Percentiles rank a stretch among this genome's conserved stretches.
These are phyloP conservation scores for Talaromyces ruber DNA, from an alignment of 495 filamentous ascomycete species.

Conservation along the genomic window DNA sequence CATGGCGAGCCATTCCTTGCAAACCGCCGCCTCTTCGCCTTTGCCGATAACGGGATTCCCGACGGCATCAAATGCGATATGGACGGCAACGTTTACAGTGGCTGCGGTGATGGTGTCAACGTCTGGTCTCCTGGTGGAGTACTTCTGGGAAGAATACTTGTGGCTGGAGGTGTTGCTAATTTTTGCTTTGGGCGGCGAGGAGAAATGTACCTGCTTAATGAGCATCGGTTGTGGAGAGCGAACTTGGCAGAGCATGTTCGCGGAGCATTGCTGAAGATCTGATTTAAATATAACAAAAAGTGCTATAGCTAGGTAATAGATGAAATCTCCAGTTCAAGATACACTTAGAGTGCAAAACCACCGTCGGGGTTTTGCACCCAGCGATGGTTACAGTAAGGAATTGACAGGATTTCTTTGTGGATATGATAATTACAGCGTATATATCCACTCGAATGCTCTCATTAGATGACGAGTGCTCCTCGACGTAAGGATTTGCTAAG, in stretches of 20 bases:
- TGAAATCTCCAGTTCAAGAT: too few relatives aligned
- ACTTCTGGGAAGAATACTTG: constrained; percentile 12
- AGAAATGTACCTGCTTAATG: not conserved
- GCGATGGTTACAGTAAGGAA: too few relatives aligned
- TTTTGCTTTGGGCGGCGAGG: not conserved
- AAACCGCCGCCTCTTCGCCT: constrained; percentile 35
- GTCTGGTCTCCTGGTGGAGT: constrained; percentile 50
- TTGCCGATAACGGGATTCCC: constrained; percentile 42
- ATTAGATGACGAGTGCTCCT: too few relatives aligned
- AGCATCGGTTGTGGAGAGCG: not conserved
- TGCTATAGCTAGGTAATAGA: too few relatives aligned
- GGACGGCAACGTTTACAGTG: constrained; percentile 52
- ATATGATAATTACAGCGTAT: too few relatives aligned
- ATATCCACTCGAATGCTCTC: too few relatives aligned
- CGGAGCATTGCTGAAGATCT: not conserved
- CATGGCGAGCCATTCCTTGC: not conserved
- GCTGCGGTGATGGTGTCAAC: constrained; percentile 53
- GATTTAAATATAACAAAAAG: too few relatives aligned
- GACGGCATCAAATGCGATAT: constrained; percentile 55
- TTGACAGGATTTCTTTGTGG: too few relatives aligned
- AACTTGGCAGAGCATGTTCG: not conserved
- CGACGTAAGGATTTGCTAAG: too few relatives aligned
- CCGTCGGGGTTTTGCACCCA: too few relatives aligned
- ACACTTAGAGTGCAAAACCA: too few relatives aligned
- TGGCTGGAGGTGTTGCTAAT: not conserved